Evolutionary conservation across 2,329 filamentous ascomycete genomes (phyloP).

Genomic region (Apiospora malaysiana): DNA sequence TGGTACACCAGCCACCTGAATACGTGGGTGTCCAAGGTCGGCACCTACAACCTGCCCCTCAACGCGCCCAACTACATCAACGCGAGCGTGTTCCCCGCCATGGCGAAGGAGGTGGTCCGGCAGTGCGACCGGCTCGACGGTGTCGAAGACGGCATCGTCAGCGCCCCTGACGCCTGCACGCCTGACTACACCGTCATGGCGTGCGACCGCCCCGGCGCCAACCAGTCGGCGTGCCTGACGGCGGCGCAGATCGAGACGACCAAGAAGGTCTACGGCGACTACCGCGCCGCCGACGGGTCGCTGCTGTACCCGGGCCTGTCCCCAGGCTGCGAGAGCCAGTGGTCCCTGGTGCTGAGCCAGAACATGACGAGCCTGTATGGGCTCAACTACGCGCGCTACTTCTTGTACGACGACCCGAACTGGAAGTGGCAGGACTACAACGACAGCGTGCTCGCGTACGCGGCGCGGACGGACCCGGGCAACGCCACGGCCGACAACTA

Average conservation of each 20-base stretch:
- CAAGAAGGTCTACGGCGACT: conserved; percentile 39
- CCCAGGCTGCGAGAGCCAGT: conserved; percentile 51
- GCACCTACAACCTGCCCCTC: conserved; percentile 53
- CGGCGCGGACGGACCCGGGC: conserved; percentile 44
- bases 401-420: conserved; percentile 45
- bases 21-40: conserved; percentile 49
- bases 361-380: conserved; percentile 40
- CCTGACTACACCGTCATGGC: conserved; percentile 49
- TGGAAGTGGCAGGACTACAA: conserved; percentile 44
- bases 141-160: conserved; percentile 55
- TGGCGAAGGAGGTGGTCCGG: conserved; percentile 47
- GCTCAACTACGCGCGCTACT: conserved; percentile 45
- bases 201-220: conserved; percentile 39
- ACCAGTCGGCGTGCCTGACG: conserved; percentile 48
- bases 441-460: conserved; percentile 38
- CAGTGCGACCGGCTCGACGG: conserved; percentile 60
- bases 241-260: conserved; percentile 46
- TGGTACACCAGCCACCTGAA: conserved; percentile 58
- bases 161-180: conserved; percentile 50
- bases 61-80: conserved; percentile 52
- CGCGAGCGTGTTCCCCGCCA: conserved; percentile 49
- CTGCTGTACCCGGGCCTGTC: conserved; percentile 51
- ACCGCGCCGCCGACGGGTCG: conserved; percentile 37
- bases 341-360: conserved; percentile 39
- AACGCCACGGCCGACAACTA: conserved; percentile 46